Base-by-base conservation (phyloP, 2,329 filamentous ascomycete species). In the Fusarium oligoseptatum region DNA sequence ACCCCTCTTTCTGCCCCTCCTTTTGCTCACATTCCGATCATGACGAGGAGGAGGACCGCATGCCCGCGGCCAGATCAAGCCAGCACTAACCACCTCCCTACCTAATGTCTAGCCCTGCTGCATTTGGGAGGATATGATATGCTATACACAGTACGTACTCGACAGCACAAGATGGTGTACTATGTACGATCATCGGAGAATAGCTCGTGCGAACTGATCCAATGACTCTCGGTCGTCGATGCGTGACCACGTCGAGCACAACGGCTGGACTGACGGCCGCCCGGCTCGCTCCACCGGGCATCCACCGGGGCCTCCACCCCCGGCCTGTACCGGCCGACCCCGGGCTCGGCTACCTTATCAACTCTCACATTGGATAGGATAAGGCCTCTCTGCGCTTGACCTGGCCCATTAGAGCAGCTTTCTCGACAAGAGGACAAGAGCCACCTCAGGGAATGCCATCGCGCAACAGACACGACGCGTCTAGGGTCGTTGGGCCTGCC, bases 231-330 rank as follows among this genome's bases (percentile, higher is more conserved):
- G 34, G 55, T 64, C 72, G 72, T 74, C 67, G 57, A 78, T 73
- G 77, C 72, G 70, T 78, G 77, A 75, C 77, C 77, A 78, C 77
- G 77, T 78, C 70, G 63, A 77, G 67, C 60, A 57, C 69, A 73
- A 64, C 68, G 61, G 76, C 76, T 78, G 76, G 75, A 64, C 64
- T 74, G 64, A 68, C 66, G 70, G 69, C 61, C 65, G 64, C 64
- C 72, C 65, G 75, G 71, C 69, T 72, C 69, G 76, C 70, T 72
- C 76, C 76, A 77, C 75, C 66, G 43, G 66, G 60, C 74, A 62
- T 76, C 72, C 66, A 71, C 70, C 64, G 66, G 70, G 37, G 62
- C 66, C 43, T 74, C 73, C 60, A 75, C 62, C 67, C 72, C 72
- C 74, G 72, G 72, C 66, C 72, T 73, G 36, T 27, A 65, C 69